Percentiles rank a stretch among this genome's conserved stretches.
Conservation (phyloP, 495 filamentous ascomycete species). For the Friedmanniomyces simplex region DNA sequence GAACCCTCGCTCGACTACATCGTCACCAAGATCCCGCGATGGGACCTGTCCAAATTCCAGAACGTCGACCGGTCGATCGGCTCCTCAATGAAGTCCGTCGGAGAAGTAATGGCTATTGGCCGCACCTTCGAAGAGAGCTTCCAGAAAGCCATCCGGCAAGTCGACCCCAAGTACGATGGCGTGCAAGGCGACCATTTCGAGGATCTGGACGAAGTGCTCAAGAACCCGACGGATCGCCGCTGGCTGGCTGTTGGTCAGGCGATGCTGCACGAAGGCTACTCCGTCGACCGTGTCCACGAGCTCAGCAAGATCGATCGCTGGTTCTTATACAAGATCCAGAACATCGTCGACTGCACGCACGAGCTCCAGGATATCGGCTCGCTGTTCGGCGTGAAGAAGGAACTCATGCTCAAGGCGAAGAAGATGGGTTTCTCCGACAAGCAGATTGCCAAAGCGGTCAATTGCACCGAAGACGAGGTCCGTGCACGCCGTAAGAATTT, state of each 20-base stretch:
- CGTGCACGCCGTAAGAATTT: slow-evolving; percentile 76
- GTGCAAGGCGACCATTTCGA: slow-evolving; percentile 95
- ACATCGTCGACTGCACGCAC: slow-evolving; percentile 80
- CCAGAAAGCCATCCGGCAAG: slow-evolving; percentile 94
- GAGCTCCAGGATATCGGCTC: slow-evolving; percentile 83
- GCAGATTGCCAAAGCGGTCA: slow-evolving; percentile 83
- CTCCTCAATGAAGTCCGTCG: slow-evolving; percentile 93
- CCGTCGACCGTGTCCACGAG: slow-evolving; percentile 81
- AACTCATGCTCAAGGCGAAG: slow-evolving; percentile 80
- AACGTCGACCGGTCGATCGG: slow-evolving; percentile 97
- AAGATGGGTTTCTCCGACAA: slow-evolving; percentile 95
- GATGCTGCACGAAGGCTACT: slow-evolving; percentile 93
- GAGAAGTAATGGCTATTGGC: slow-evolving; percentile 98
- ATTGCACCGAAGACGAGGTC: slow-evolving; percentile 78
- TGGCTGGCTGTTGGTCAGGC: slow-evolving; percentile 97
- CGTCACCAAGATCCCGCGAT: slow-evolving; percentile 95
- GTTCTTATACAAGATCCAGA: slow-evolving; percentile 97
- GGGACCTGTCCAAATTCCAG: slow-evolving; percentile 97
- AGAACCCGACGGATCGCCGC: slow-evolving; percentile 85
- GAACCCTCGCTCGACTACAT: slow-evolving; percentile 95
- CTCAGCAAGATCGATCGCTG: slow-evolving; percentile 92
- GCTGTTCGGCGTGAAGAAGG: slow-evolving; percentile 74
- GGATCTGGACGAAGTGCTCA: slow-evolving; percentile 76
- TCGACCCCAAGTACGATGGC: slow-evolving; percentile 81
- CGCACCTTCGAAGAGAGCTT: slow-evolving; percentile 98